phyloP scores from a whole-genome alignment of 2,329 filamentous ascomycete species.

The Blastomyces silverae region DNA sequence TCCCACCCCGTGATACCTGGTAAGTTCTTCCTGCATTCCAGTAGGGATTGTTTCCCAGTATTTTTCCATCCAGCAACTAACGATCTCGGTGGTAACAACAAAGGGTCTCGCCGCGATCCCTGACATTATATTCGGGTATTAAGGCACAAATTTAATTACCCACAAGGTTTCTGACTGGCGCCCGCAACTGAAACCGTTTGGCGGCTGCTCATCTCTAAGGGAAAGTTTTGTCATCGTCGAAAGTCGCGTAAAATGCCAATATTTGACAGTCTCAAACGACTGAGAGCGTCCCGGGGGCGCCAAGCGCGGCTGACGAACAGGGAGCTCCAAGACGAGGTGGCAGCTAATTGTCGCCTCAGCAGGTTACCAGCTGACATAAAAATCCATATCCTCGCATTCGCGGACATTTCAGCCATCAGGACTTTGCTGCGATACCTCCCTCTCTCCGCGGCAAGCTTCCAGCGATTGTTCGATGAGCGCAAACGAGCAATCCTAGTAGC shows the following conservation, averaged over 20 bases:
- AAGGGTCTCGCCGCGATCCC: not conserved
- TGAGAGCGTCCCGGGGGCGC: not conserved
- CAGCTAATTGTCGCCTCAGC: conserved; percentile 3
- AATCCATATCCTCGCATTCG: conserved; percentile 3
- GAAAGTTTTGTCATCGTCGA: not conserved
- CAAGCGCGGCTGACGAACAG: not conserved
- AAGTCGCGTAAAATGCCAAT: not conserved
- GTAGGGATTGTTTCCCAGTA: not conserved
- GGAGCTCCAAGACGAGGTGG: conserved; percentile 9
- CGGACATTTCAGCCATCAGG: not conserved
- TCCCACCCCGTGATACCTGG: not conserved
- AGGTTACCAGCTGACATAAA: conserved; percentile 11
- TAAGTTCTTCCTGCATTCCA: not conserved
- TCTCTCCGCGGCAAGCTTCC: not conserved
- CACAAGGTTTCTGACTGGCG: not conserved
- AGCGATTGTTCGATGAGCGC: conserved; percentile 2
- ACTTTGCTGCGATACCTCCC: conserved; percentile 13
- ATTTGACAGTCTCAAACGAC: not conserved
- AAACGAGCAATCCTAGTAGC: conserved; percentile 6
- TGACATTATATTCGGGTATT: not conserved
- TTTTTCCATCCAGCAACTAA: not conserved
- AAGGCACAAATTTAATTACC: not conserved
- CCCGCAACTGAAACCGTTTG: not conserved
- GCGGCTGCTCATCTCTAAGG: not conserved
- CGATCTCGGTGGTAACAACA: not conserved